Evolutionary conservation across 169 alveolate species (phyloP), one percentile per base, ranked within the genome.

Genomic region (Plasmodium ovale): DNA sequence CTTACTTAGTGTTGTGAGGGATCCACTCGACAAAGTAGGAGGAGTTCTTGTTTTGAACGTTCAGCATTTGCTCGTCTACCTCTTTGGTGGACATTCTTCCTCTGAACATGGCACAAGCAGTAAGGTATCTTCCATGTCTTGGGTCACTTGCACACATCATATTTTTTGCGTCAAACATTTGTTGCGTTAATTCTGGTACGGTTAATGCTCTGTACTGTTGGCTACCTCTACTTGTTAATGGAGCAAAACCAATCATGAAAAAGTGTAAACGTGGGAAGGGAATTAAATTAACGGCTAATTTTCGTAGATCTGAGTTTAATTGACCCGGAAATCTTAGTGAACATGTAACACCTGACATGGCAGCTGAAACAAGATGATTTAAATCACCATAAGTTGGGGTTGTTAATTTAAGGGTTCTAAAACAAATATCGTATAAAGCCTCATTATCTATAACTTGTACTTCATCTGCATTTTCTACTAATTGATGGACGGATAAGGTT

Each of bases 131-230:
- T 56, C 99, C 99, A 91, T 98, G 99, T 93, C 99, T 96, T 84
- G 99, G 99, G 94, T 98, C 99, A 51, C 99, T 96, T 31, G 99
- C 99, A 95, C 99, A 98, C 99, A 98, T 98, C 99, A 98, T 98
- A 95, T 98, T 98, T 96, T 98, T 94, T 77, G 99, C 99, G 90
- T 98, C 99, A 95, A 98, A 98, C 99, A 98, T 97, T 93, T 98
- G 99, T 95, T 98, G 99, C 51, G 99, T 98, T 65, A 99, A 97
- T 92, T 99, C 99, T 27, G 99, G 99, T 33, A 98, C 99, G 49
- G 99, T 97, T 56, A 98, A 95, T 27, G 99, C 99, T 84, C 99
- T 96, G 97, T 98, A 98, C 94, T 97, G 99, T 95, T 98, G 99
- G 71, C 99, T 96, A 68, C 99, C 99, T 87, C 99, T 94, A 84